Evolutionary conservation across 1,284 basidiomycete genomes (phyloP), one percentile per base, ranked within the genome.

Genomic region (Malassezia slooffiae): DNA sequence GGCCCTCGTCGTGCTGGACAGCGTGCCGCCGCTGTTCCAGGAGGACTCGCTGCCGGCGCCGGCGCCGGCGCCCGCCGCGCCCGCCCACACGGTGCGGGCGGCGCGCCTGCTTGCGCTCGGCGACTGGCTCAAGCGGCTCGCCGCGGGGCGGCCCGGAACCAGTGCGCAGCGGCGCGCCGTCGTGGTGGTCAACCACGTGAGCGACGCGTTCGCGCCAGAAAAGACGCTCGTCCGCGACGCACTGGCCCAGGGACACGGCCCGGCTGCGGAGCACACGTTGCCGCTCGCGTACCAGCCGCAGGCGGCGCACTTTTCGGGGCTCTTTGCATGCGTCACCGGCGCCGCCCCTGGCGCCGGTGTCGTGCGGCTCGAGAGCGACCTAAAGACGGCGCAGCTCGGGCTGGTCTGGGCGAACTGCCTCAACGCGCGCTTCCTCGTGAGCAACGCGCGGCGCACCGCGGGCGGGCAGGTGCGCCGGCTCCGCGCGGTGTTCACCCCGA

Each of bases 161-260:
- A n/a, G n/a, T n/a, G 23, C 13, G 8, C 22, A 13, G 6, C 16
- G 17, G 5, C 20, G 16, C 5, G 55, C 47, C 2, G 53, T 60
- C 12, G 11, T 62, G 5, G 54, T 60, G 5, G 29, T 54, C 38
- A 62, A 62, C 34, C 60, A 62, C 35, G 60, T 62, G 12, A 55
- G 50, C 24, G 60, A 62, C 19, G 58, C 56, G 1, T 62, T 62
- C 36, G 58, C 49, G 0, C 26, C 34, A 3, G 58, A 58, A n/a
- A 46, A 49, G 23, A 40, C 40, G 11, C 32, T 42, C 6, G 39
- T 41, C 9, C 45, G 39, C 5, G 33, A 39, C 5, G 45, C 39
- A 2, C n/a, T 36, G 2, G 45, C 45, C 5, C 28, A 41, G 2
- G 42, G 27, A 4, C 13, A n/a, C n/a, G n/a, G n/a, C n/a, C n/a